Base-by-base conservation (phyloP, 371 early-diverging fungal genomes). In the Smittium culicis region DNA sequence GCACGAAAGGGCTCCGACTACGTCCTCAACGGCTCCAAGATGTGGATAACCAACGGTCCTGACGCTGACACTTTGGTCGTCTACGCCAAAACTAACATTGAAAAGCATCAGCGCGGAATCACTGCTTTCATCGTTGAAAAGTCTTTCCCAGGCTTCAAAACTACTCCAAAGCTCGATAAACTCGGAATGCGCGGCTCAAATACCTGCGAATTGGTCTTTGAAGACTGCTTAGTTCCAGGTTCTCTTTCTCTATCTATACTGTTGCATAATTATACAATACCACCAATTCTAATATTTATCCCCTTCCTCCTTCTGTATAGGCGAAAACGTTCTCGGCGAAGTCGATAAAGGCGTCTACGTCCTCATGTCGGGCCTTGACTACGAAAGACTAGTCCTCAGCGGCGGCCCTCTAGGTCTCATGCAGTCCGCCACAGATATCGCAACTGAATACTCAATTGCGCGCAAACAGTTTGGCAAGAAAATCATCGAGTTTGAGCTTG, bases 11-110 rank as follows among this genome's bases (percentile, higher is more conserved):
- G 92, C 34, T 86, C 86, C 72, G 73, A 72, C 25, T 95, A 92
- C 72, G 75, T 91, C 2, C 70, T 91, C 64, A 92, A 90, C 68
- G 91, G 91, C 0, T 90, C 86, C 72, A 94, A 95, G 80, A 85
- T 93, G 79, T 97, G 98, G 98, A 97, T 97, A 74, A 97, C 98
- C 54, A 97, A 97, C 79, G 96, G 96, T 1, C 94, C 94, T 24
- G 94, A 93, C 77, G 94, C 95, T 17, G 86, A 96, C 74, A 86
- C 86, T 1, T 74, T 96, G 67, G 90, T 97, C 8, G 94, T 96
- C 8, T 97, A 96, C 75, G 96, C 96, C 35, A 95, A 95, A 80
- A 95, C 95, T 2, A 82, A 90, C 64, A 73, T 82, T 59, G 79
- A 85, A 30, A 85, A 88, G 31, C 91, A 91, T 2, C 86, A 92